A percentile compares a stretch with the other conserved stretches of the same genome.
Evolutionary conservation across 2,329 filamentous ascomycete genomes (phyloP).

Genomic region (Colletotrichum eremochloae): DNA sequence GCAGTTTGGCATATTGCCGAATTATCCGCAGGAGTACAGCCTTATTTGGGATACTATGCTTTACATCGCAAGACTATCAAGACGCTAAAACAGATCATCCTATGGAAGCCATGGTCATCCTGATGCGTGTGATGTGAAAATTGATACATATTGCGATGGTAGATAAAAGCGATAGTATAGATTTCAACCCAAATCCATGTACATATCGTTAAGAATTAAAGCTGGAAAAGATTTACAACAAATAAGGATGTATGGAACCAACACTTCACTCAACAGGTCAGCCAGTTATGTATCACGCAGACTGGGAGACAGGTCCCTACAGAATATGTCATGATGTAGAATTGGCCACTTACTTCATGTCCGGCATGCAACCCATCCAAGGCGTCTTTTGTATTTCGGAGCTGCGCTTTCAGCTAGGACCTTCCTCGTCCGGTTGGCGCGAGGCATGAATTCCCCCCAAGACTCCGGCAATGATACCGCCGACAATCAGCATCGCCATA

Average conservation of each 20-base stretch:
- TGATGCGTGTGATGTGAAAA: constrained; percentile 50
- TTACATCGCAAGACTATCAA: constrained; percentile 39
- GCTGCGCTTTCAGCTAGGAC: background rate
- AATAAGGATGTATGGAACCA: background rate
- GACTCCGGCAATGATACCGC: constrained; percentile 35
- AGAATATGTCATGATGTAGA: background rate
- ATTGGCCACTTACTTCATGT: background rate
- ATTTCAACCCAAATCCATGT: no score
- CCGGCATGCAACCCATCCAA: background rate
- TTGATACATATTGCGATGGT: constrained; percentile 48
- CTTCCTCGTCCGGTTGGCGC: background rate
- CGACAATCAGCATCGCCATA: constrained; percentile 30
- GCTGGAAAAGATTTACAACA: background rate
- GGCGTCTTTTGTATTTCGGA: background rate
- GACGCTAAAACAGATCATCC: background rate
- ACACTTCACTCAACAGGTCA: background rate
- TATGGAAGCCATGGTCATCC: constrained; percentile 9
- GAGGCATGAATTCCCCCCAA: constrained; percentile 29
- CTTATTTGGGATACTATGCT: constrained; percentile 14
- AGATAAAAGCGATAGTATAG: background rate
- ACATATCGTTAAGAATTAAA: background rate
- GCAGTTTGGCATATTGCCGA: constrained; percentile 48
- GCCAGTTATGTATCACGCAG: no score
- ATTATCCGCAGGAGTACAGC: constrained; percentile 48
- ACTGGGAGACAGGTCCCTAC: no score